Base-by-base conservation (phyloP, 2,329 filamentous ascomycete species). In the Ophiocordyceps camponoti-saundersi region DNA sequence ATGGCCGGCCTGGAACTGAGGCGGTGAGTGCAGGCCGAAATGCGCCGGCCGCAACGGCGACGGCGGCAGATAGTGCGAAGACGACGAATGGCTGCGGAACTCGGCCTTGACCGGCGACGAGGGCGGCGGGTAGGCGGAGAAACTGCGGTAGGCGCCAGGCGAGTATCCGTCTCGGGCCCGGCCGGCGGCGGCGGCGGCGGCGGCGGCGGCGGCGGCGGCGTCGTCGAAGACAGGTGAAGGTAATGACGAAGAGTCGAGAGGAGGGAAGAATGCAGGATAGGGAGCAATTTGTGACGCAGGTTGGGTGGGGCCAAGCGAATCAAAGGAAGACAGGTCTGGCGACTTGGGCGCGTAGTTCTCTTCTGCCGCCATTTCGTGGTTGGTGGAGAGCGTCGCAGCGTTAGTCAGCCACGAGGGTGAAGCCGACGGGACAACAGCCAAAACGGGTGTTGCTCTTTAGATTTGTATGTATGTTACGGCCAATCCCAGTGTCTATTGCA, bases 241-340 rank as follows among this genome's bases (percentile, higher is more conserved):
- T 3, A 10, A 44, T 15, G 42, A n/a, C 22, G 42, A 44, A 22
- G 42, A 10, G 22, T 7, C 18, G 16, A 32, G 21, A 10, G 44
- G 40, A 15, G 44, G 23, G 22, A 21, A 44, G 42, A 23, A 44
- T 18, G n/a, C n/a, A n/a, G 42, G 26, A 30, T 46, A 36, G 42
- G 34, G 44, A 49, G 49, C 42, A 46, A 49, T 48, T 46, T 52
- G 52, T 29, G 51, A 53, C 47, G 51, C 45, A 48, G 48, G 43
- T 22, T 47, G 51, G 43, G 52, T 50, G 50, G 62, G 59, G 56
- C 58, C 53, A 51, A 62, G 58, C 50, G 70, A 63, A 55, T 68
- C 72, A 60, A 77, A 70, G 49, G 70, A 74, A 49, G 73, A 76
- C 53, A 77, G 68, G 64, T 77, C 73, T 57, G 74, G 74, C 55